Evolutionary conservation across 192 early-diverging fungal species (phyloP).

Genomic region (Umbelopsis sp.): DNA sequence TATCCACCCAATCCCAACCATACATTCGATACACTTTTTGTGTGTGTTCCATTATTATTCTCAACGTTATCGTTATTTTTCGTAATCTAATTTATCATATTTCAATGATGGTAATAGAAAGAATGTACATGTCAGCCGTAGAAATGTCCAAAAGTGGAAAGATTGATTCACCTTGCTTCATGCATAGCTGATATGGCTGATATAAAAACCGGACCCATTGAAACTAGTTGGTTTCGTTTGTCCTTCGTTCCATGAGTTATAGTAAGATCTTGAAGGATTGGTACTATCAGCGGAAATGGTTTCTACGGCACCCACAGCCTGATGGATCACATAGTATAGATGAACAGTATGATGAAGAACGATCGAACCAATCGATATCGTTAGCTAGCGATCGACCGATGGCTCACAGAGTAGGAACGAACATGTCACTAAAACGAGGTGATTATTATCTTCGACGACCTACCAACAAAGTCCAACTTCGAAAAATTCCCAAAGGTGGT

Average conservation of each 20-base stretch:
- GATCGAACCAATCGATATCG: neutral
- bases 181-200: neutral
- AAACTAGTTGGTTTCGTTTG: neutral
- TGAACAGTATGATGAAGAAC: neutral
- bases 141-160: constrained; percentile 10
- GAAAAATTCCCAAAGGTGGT: constrained; percentile 44
- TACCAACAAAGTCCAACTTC: constrained; percentile 48
- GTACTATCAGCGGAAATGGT: constrained; percentile 12
- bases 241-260: constrained; percentile 1
- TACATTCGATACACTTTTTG: too few relatives aligned
- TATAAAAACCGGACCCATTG: neutral
- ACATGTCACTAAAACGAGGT: neutral
- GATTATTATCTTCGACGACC: constrained; percentile 22
- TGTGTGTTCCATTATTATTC: too few relatives aligned
- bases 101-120: neutral
- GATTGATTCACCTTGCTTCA: neutral
- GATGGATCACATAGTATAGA: neutral
- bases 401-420: neutral
- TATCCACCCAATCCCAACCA: too few relatives aligned
- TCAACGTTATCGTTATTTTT: too few relatives aligned
- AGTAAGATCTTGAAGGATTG: neutral
- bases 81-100: too few relatives aligned
- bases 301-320: neutral
- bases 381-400: neutral
- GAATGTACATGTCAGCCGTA: neutral